Evolutionary conservation across 2,329 filamentous ascomycete genomes (phyloP), one percentile per base, ranked within the genome.

Genomic region (Pestalotiopsis sp.): DNA sequence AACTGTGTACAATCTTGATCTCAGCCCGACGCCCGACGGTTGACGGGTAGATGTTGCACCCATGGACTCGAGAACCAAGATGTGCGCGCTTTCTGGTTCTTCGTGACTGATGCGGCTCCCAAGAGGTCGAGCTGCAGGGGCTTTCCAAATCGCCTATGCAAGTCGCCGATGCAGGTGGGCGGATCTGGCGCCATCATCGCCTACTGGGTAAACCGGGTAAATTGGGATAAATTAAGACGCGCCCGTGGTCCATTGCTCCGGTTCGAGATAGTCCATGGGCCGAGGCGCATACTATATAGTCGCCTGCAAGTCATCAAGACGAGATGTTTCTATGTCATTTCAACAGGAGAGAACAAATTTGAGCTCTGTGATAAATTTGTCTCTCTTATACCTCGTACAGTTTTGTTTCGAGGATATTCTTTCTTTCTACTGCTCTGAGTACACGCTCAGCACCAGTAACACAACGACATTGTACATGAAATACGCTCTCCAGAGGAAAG

Each of bases 391-490:
- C 7, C 13, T 52, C 2, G 14, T 52, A 52, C 1, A 36, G 31
- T 7, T 2, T 9, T 36, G 31, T 36, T 36, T 36, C 7, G 31
- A 36, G 9, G 7, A 36, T 36, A 36, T 36, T 27, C 27, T 27
- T 73, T 72, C 72, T 72, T 74, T 73, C 74, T 73, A 72, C 73
- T 72, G 71, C 72, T 71, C 66, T 66, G 4, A 27, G 27, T 27
- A 27, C 27, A 27, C 27, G 65, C 71, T 71, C 74, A 65, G 73
- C 73, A 73, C 72, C 70, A 74, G 74, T 62, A 45, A 68, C 60
- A 66, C 56, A 40, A 40, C 66, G 31, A 36, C 6, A 36, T 36
- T 36, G 3, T 36, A 36, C 31, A 36, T 36, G 1, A 9, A 11
- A 36, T 9, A 36, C 7, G 7, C 31, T 36, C 9, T 36, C 7